Evolutionary conservation across 495 filamentous ascomycete genomes (phyloP), one percentile per base, ranked within the genome.

Genomic region (Xylaria cubensis): DNA sequence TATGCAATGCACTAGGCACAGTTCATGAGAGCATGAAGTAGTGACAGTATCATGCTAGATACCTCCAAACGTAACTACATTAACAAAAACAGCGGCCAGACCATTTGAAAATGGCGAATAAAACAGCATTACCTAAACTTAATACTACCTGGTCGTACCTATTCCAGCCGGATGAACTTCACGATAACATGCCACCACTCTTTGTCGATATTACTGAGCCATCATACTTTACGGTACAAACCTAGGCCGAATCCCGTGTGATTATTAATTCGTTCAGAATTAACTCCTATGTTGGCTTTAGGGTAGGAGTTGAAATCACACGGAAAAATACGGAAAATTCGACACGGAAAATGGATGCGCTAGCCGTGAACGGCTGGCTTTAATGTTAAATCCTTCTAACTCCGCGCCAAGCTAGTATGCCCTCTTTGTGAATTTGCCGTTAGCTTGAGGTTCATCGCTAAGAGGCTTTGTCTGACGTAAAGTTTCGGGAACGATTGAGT

Each of bases 241-340:
- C 24, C 63, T 50, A 65, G 13, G 42, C 63, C 63, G 63, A 34
- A 0, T 34, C 63, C 2, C 6, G 8, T 42, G 26, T 51, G 44
- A 66, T 66, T 66, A 66, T 66, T 13, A 51, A 66, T 51, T 6
- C 24, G 32, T 21, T 32, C 46, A 21, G 5, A 26, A 15, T 66
- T 65, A 65, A 65, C 63, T 46, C 63, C 63, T 65, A 50, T 12
- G 24, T 29, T 64, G 4, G 41, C 61, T 26, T 7, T 8, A 24
- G 15, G 0, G 24, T 13, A 44, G 17, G 34, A 13, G 10, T 26
- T 29, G 10, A 26, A 6, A 41, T 56, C 24, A 29, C 24, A 34
- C 39, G 62, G 34, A 17, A 64, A 44, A 44, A 32, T 24, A 46
- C 41, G 61, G 63, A 21, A n/a, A 65, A 42, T 63, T 29, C 61